Percentiles rank a stretch among this genome's conserved stretches.
Evolutionary conservation across 805 yeast genomes (phyloP).

Genomic region (Kuraishia molischiana): DNA sequence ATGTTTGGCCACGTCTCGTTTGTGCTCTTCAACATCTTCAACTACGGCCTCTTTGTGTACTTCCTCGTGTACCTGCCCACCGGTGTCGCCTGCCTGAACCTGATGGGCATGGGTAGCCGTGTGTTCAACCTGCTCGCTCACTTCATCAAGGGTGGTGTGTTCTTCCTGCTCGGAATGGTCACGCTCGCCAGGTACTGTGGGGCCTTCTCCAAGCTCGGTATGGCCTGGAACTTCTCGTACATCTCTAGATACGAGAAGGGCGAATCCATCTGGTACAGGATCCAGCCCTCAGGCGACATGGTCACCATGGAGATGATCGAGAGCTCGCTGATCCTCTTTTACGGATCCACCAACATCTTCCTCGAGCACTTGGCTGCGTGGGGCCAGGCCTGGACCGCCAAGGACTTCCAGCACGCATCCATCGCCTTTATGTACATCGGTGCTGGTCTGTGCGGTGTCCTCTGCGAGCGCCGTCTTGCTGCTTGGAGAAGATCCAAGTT

Average conservation of each 20-base stretch:
- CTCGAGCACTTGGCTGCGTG: constrained; percentile 76
- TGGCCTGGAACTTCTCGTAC: constrained; percentile 74
- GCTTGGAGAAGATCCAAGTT: constrained; percentile 40
- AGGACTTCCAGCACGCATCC: constrained; percentile 82
- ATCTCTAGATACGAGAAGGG: constrained; percentile 14
- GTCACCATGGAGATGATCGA: constrained; percentile 84
- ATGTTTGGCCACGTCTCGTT: constrained; percentile 20
- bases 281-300: constrained; percentile 33
- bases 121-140: constrained; percentile 87
- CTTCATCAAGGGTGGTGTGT: constrained; percentile 92
- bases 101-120: constrained; percentile 55
- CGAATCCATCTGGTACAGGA: constrained; percentile 20
- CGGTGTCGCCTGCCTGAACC: constrained; percentile 55
- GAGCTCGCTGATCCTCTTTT: constrained; percentile 68
- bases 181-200: constrained; percentile 88
- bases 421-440: constrained; percentile 91
- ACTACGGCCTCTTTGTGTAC: constrained; percentile 56
- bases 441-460: constrained; percentile 83
- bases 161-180: constrained; percentile 63
- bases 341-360: constrained; percentile 85
- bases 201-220: constrained; percentile 61
- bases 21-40: constrained; percentile 38
- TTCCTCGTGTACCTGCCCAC: constrained; percentile 45
- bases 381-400: constrained; percentile 82
- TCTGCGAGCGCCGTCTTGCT: constrained; percentile 59